Conservation (phyloP, 345 rosid species). For the Sisymbrium irio region DNA sequence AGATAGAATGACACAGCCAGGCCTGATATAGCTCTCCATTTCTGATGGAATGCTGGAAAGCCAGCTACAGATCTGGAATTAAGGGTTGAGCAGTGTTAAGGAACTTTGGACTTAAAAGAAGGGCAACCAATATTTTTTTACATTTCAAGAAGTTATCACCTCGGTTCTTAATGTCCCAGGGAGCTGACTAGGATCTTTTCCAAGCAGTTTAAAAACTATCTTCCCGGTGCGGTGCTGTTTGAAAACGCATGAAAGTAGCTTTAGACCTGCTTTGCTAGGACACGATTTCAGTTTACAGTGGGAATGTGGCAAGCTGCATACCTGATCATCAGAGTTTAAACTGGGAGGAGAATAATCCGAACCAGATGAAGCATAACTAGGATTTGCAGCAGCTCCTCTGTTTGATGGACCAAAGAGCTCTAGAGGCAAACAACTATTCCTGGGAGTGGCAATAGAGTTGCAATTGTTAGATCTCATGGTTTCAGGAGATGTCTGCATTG, state of each 20-base stretch:
- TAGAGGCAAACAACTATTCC: slow-evolving; percentile 46
- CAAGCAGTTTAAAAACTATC: slow-evolving; percentile 64
- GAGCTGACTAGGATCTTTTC: slow-evolving; percentile 73
- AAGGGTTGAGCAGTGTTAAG: slow-evolving; percentile 1
- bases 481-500: slow-evolving; percentile 61
- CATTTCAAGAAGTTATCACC: slow-evolving; percentile 31
- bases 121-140: neutral
- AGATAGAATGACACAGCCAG: slow-evolving; percentile 81
- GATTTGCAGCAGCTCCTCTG: slow-evolving; percentile 38
- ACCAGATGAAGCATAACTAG: slow-evolving; percentile 78
- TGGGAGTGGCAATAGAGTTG: slow-evolving; percentile 41
- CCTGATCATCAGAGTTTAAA: slow-evolving; percentile 75
- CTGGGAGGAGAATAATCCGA: slow-evolving; percentile 85
- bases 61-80: slow-evolving; percentile 74
- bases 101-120: neutral
- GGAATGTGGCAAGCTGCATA: slow-evolving; percentile 17
- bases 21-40: slow-evolving; percentile 95
- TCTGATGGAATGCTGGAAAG: slow-evolving; percentile 85
- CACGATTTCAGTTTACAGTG: neutral
- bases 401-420: slow-evolving; percentile 65
- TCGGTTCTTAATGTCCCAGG: slow-evolving; percentile 63
- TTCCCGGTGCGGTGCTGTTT: slow-evolving; percentile 64
- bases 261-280: slow-evolving; percentile 1
- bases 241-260: neutral
- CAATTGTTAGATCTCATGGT: slow-evolving; percentile 39